These are phyloP conservation scores for Globisporangium spinosum DNA, from an alignment of 352 stramenopile species.

Conservation along the genomic window DNA sequence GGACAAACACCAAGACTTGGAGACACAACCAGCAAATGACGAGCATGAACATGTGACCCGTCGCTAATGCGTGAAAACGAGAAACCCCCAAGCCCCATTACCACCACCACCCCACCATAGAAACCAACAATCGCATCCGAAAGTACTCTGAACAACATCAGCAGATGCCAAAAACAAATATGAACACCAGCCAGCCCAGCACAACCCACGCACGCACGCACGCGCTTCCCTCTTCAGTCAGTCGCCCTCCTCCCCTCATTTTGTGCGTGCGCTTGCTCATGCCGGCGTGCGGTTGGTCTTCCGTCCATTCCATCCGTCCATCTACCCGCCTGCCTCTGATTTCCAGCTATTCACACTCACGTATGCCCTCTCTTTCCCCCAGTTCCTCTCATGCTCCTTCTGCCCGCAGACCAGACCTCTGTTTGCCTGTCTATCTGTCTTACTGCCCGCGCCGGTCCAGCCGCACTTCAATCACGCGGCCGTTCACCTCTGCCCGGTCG, in stretches of 20 bases:
- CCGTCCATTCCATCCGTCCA: constrained; percentile 5
- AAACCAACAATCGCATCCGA: not conserved
- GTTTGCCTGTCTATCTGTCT: not conserved
- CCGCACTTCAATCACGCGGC: constrained; percentile 62
- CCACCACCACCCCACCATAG: not conserved
- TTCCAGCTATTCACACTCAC: not conserved
- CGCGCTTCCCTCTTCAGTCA: not conserved
- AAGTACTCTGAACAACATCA: not conserved
- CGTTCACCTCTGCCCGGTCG: constrained; percentile 63
- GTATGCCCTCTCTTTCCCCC: not conserved
- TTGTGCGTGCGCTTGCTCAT: not conserved
- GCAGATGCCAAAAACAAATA: constrained; percentile 2
- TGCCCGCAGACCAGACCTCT: not conserved
- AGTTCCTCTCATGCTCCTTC: not conserved
- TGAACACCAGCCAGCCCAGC: not conserved
- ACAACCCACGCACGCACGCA: not conserved
- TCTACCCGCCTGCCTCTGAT: constrained; percentile 3
- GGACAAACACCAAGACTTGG: no score
- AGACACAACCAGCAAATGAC: no score
- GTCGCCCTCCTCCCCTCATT: not conserved
- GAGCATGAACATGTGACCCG: no score
- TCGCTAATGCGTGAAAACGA: no score
- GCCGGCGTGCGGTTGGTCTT: not conserved
- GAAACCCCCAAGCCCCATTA: not conserved
- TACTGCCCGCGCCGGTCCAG: constrained; percentile 51